Evolutionary conservation across 179 eudicot species (phyloP).

Genomic region (Heliamphora pulchella): DNA sequence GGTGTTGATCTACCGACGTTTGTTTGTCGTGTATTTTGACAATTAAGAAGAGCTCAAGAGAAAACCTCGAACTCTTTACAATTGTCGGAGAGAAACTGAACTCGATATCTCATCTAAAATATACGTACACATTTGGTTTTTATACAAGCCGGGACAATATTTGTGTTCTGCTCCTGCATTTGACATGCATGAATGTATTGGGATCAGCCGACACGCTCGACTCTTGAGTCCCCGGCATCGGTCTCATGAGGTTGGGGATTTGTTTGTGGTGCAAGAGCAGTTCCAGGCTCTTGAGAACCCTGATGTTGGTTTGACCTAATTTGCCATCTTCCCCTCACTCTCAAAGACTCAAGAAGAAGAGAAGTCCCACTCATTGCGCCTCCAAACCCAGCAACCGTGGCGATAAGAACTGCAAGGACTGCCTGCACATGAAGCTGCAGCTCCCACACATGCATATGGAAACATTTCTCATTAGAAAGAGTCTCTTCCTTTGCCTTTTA

Average conservation of each 20-base stretch:
- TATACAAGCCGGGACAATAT: neutral
- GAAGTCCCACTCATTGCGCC: constrained; percentile 67
- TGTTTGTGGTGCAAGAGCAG: constrained; percentile 17
- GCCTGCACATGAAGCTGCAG: constrained; percentile 67
- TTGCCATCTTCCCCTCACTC: constrained; percentile 38
- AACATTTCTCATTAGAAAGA: neutral
- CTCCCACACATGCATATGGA: constrained; percentile 11
- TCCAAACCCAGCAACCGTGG: constrained; percentile 87
- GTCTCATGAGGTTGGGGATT: constrained; percentile 16
- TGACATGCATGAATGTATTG: neutral
- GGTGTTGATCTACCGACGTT: neutral
- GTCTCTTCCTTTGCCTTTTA: neutral
- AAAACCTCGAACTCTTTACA: constrained; percentile 1
- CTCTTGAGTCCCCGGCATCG: constrained; percentile 15
- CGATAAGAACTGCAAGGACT: constrained; percentile 68
- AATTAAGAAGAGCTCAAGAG: neutral
- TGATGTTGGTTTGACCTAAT: constrained; percentile 23
- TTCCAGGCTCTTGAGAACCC: constrained; percentile 24
- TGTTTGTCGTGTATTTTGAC: no score
- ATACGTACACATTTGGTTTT: neutral
- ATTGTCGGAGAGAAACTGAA: neutral
- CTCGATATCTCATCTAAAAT: neutral
- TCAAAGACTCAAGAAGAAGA: constrained; percentile 41
- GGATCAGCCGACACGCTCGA: constrained; percentile 11
- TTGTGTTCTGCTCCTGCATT: neutral